These are phyloP conservation scores for Sarocladiaceae sp. DNA, from an alignment of 2,329 filamentous ascomycete species.

Conservation along the genomic window DNA sequence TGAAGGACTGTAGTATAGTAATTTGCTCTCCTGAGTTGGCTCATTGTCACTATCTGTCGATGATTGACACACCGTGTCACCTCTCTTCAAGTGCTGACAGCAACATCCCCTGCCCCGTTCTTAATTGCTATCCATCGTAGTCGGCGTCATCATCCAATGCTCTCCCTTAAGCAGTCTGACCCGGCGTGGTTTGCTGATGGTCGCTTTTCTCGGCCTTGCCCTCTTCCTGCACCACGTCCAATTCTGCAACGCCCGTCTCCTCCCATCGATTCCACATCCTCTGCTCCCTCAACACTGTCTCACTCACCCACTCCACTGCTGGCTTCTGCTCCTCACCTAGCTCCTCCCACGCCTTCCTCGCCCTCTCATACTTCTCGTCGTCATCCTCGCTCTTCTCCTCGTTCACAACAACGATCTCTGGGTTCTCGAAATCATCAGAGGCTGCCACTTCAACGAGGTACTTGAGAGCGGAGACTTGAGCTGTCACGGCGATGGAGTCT, in stretches of 20 bases:
- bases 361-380: background rate
- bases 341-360: constrained; percentile 21
- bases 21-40: background rate
- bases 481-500: constrained; percentile 57
- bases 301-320: constrained; percentile 15
- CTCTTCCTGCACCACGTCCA: constrained; percentile 19
- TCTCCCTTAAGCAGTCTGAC: no score
- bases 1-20: background rate
- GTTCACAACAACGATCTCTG: constrained; percentile 25
- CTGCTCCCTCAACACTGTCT: constrained; percentile 17
- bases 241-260: constrained; percentile 18
- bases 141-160: no score
- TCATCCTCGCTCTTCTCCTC: constrained; percentile 14
- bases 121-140: no score
- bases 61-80: no score
- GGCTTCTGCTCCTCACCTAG: constrained; percentile 25
- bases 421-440: constrained; percentile 30
- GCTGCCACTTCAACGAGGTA: constrained; percentile 56
- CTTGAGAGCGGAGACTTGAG: constrained; percentile 46
- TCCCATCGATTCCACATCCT: constrained; percentile 22
- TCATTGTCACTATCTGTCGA: no score
- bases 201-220: background rate
- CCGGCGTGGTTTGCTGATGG: background rate
- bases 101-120: no score
- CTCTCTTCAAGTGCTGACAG: no score